A percentile compares a stretch with the other conserved stretches of the same genome.
Conservation (phyloP, 1,284 basidiomycete genomes). For the Malassezia globosa region DNA sequence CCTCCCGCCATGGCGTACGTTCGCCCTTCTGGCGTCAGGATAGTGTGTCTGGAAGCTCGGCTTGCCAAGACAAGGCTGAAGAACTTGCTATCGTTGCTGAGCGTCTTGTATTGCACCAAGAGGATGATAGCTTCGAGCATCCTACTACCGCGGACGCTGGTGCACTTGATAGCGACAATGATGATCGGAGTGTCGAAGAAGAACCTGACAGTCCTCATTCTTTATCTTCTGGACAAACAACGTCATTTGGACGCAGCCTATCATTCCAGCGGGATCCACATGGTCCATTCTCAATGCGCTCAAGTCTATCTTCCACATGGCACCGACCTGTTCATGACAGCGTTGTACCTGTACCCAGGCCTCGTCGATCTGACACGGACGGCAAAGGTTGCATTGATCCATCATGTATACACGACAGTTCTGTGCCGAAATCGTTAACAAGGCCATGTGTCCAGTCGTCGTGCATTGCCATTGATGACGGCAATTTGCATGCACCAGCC, state of each 20-base stretch:
- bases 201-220: not conserved
- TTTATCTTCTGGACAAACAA: not conserved
- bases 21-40: not conserved
- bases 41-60: not conserved
- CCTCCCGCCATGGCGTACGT: not conserved
- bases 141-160: not conserved
- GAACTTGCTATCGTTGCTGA: slow-evolving; percentile 14
- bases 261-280: not conserved
- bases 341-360: not conserved
- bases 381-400: too few relatives aligned
- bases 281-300: not conserved
- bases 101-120: slow-evolving; percentile 2
- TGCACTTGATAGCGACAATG: not conserved
- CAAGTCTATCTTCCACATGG: not conserved
- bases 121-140: not conserved
- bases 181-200: not conserved
- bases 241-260: not conserved
- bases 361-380: too few relatives aligned
- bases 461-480: not conserved
- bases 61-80: slow-evolving; percentile 2
- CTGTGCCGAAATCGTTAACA: not conserved
- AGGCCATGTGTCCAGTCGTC: not conserved
- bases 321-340: not conserved
- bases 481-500: not conserved
- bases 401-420: too few relatives aligned